Base-by-base conservation (phyloP, 2,329 filamentous ascomycete genomes). In the Microdochium trichocladiopsis region DNA sequence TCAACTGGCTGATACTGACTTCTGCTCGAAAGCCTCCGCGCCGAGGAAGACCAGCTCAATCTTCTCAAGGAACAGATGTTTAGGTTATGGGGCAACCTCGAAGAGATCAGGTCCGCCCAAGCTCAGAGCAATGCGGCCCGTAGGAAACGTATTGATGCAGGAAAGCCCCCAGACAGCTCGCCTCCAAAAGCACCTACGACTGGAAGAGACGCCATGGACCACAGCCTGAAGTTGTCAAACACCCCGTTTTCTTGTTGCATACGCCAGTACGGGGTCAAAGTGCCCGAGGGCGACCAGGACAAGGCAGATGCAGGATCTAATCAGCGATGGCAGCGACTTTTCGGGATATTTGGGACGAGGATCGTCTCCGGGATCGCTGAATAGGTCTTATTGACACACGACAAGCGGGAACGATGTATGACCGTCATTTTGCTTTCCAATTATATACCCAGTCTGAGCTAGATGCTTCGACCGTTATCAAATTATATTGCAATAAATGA, bases 11-110 rank as follows among this genome's bases (percentile, higher is more conserved):
- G 31, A 56, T 50, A 31, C 36, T 8, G n/a, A 43, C 23, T 33
- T 24, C 23, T 47, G 12, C 18, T 6, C 2, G 18, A 23, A 45
- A 83, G 83, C 65, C 75, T 96, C 31, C 77, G 76, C 21, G 63
- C 67, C n/a, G 71, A 87, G 47, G 59, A 67, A 2, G 50, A 66
- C 0, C 61, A 69, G 1, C 70, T 94, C 1, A 64, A 60, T 2
- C 56, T 66, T 6, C 69, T 96, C 4, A 79, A 82, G 50, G 82
- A 95, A 58, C 84, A 80, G 59, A 73, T 96, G 52, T 93, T 86
- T 63, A 72, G 82, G 33, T 74, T 96, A 1, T 97, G 93, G 92
- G 93, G 93, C 1, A 82, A 96, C 55, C 73, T 96, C 1, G 84
- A 92, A 63, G 90, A 95, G 63, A 66, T 72, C 48, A 90, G 88